Percentiles rank a stretch among this genome's conserved stretches.
These are phyloP conservation scores for Talaromyces thailandensis DNA, from an alignment of 495 filamentous ascomycete genomes.

Conservation along the genomic window DNA sequence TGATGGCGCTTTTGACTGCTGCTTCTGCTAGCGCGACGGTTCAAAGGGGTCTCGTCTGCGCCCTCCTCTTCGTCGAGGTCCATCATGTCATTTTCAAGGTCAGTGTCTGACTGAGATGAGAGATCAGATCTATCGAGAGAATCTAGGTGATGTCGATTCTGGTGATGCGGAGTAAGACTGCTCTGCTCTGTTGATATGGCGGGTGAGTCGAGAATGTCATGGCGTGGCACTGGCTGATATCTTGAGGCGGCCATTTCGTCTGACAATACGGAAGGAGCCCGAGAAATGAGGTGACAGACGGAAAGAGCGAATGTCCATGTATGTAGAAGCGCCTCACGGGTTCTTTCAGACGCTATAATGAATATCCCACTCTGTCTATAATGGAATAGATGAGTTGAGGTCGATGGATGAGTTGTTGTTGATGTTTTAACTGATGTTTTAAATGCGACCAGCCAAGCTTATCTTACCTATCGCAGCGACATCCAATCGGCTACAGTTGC, in stretches of 20 bases:
- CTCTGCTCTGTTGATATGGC: background rate
- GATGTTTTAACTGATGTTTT: background rate
- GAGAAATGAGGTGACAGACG: background rate
- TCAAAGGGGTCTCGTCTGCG: background rate
- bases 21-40: background rate
- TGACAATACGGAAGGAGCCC: background rate
- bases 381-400: background rate
- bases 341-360: background rate
- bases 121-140: background rate
- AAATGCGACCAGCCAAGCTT: background rate
- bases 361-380: background rate
- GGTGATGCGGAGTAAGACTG: background rate
- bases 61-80: background rate
- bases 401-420: background rate
- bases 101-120: background rate
- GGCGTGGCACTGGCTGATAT: slow-evolving; percentile 1
- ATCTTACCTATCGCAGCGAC: background rate
- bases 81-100: background rate
- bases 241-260: background rate
- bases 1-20: background rate
- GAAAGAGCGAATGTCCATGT: background rate
- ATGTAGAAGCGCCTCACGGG: background rate
- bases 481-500: background rate
- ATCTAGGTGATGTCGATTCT: background rate
- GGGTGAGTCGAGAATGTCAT: background rate